A percentile compares a stretch with the other conserved stretches of the same genome.
These are phyloP conservation scores for Tetrapisispora arboricola DNA, from an alignment of 805 yeast genomes.

Conservation along the genomic window DNA sequence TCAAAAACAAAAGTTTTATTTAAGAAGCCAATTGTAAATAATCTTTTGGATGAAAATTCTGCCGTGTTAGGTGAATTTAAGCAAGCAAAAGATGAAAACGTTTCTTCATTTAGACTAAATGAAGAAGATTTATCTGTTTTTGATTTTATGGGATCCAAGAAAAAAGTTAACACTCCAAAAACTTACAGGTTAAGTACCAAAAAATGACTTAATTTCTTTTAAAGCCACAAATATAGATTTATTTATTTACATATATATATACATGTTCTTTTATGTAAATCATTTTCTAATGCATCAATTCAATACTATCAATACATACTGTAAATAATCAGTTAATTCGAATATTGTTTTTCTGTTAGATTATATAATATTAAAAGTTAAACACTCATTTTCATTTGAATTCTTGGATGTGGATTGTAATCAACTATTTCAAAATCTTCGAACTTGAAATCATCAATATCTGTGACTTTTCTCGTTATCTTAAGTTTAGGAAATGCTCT, in stretches of 20 bases:
- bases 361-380: conserved; percentile 29
- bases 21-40: conserved; percentile 25
- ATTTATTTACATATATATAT: neutral
- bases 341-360: no score
- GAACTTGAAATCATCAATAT: conserved; percentile 77
- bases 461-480: conserved; percentile 54
- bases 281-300: no score
- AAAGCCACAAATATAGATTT: neutral
- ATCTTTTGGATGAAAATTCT: conserved; percentile 17
- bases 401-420: conserved; percentile 73
- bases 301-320: no score
- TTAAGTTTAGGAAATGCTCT: conserved; percentile 67
- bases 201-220: neutral
- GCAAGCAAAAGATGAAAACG: conserved; percentile 1
- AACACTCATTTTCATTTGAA: conserved; percentile 96
- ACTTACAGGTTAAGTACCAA: conserved; percentile 16
- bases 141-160: conserved; percentile 30
- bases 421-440: conserved; percentile 80
- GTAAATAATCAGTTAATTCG: no score
- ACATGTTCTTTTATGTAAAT: no score
- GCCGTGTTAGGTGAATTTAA: conserved; percentile 7
- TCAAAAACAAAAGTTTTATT: conserved; percentile 12
- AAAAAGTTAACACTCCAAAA: conserved; percentile 14
- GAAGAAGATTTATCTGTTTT: conserved; percentile 33
- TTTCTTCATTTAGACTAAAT: conserved; percentile 15